Evolutionary conservation across 208 protist genomes (phyloP).

Genomic region (Trypanosoma scelopori): DNA sequence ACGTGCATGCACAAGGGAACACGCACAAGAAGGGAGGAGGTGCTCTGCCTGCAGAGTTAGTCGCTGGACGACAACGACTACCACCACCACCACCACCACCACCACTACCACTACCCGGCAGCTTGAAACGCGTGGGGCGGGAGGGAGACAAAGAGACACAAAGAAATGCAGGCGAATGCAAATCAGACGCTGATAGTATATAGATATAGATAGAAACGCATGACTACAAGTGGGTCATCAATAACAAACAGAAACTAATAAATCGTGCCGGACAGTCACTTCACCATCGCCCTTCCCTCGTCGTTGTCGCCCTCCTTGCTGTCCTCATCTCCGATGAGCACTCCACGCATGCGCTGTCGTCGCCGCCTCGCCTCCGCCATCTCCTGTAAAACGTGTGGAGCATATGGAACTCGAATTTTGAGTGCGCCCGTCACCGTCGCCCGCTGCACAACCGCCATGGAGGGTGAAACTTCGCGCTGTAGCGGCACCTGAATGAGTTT

Average conservation of each 20-base stretch:
- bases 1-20: neutral
- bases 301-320: neutral
- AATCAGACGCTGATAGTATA: neutral
- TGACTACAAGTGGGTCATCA: no score
- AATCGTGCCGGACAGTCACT: neutral
- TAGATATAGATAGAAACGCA: neutral
- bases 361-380: conserved; percentile 22
- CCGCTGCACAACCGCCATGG: conserved; percentile 67
- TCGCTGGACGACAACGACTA: no score
- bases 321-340: neutral
- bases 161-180: no score
- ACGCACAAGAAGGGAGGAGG: neutral
- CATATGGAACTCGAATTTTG: conserved; percentile 76
- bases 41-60: no score
- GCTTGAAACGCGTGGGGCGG: no score
- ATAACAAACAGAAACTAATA: neutral
- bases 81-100: no score
- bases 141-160: neutral
- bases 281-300: neutral
- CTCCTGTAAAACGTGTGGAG: conserved; percentile 42
- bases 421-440: conserved; percentile 78
- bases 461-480: conserved; percentile 75
- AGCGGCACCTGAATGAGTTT: conserved; percentile 93
- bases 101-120: no score
- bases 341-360: conserved; percentile 1